Evolutionary conservation across 352 stramenopile genomes (phyloP), one percentile per base, ranked within the genome.

Genomic region (Nannochloropsis limnetica): DNA sequence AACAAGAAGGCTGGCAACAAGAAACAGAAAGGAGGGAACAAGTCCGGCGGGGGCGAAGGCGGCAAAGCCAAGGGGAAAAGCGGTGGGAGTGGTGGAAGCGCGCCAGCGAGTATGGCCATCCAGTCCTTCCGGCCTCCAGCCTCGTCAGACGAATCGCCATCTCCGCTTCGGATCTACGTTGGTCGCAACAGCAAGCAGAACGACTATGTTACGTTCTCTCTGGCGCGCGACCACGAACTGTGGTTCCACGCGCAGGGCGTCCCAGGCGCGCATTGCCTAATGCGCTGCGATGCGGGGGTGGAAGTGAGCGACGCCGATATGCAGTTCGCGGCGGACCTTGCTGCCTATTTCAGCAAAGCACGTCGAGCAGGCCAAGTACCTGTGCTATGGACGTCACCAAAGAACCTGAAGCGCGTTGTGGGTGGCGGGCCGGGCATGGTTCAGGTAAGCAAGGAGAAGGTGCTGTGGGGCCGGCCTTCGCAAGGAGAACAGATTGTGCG

Each of bases 321-420:
- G 43, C 31, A 80, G 28, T 86, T 86, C 37, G 81, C 83, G 6
- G 83, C 83, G 17, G 82, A 86, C 37, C 49, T 86, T 0, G 83
- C 83, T 15, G 83, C 61, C 20, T 86, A 85, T 68, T 86, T 86
- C 69, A 85, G 81, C 81, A 86, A 86, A 54, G 81, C 81, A 9
- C 83, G 83, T 11, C 28, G 84, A 37, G 80, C 84, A 80, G 54
- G 83, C 23, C n/a, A 81, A 81, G 83, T 84, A 15, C 68, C 84
- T 22, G 82, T 86, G 37, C 79, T 85, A 54, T 83, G 69, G 61
- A 81, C 84, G 11, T 80, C 74, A 20, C 84, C 84, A 8, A 86
- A 86, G 68, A 61, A 74, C 43, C n/a, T 86, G 15, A 84, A 83
- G 29, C 82, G 82, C 45, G 28, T 86, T 61, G 54, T 80, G 23